phyloP scores from a whole-genome alignment of 495 filamentous ascomycete genomes.

The Annulohypoxylon stygium region DNA sequence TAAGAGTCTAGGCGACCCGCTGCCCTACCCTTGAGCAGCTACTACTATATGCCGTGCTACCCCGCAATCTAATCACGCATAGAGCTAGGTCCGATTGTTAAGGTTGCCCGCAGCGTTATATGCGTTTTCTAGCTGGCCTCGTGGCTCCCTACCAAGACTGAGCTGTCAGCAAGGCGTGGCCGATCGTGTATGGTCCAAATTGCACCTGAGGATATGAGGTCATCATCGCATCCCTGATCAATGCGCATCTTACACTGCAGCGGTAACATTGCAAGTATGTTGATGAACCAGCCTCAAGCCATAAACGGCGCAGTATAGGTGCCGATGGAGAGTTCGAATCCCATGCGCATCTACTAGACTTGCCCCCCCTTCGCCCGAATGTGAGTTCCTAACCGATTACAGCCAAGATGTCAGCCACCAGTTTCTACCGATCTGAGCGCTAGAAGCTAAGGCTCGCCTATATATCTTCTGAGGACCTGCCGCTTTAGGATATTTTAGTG shows the following conservation, averaged over 20 bases:
- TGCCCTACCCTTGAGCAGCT: constrained; percentile 19
- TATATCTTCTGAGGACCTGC: constrained; percentile 38
- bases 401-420: constrained; percentile 32
- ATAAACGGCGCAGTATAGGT: constrained; percentile 11
- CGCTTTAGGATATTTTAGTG: constrained; percentile 24
- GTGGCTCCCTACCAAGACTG: constrained; percentile 35
- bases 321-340: constrained; percentile 6
- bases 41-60: constrained; percentile 47
- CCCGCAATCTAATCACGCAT: constrained; percentile 45
- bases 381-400: constrained; percentile 8
- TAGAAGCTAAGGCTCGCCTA: constrained; percentile 15
- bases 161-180: constrained; percentile 43
- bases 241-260: constrained; percentile 13
- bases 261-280: constrained; percentile 10
- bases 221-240: constrained; percentile 31
- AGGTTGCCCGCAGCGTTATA: constrained; percentile 36
- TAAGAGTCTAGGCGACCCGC: constrained; percentile 36
- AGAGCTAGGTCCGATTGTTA: constrained; percentile 32
- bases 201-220: constrained; percentile 40
- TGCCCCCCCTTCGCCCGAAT: constrained; percentile 27
- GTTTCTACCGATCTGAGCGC: constrained; percentile 13
- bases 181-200: constrained; percentile 27
- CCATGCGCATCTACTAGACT: background rate
- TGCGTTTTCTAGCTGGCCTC: constrained; percentile 42
- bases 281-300: constrained; percentile 27